phyloP scores from a whole-genome alignment of 2,329 filamentous ascomycete genomes.

The Polychaeton citri region DNA sequence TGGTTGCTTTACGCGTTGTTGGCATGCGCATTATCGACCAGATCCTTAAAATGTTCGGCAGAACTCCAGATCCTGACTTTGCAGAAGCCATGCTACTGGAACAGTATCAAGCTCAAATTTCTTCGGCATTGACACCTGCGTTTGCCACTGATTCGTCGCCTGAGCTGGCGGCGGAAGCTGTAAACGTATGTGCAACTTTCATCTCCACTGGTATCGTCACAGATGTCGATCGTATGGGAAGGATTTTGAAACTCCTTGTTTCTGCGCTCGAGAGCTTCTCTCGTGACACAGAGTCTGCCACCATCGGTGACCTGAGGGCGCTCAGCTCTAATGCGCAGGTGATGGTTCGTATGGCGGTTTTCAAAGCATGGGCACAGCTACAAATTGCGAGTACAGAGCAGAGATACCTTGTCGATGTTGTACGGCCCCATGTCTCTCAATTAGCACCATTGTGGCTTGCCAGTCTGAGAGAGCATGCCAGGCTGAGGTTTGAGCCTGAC shows the following conservation, averaged over 20 bases:
- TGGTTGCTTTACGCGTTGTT: conserved; percentile 78
- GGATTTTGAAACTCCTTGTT: conserved; percentile 87
- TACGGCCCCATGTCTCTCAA: conserved; percentile 79
- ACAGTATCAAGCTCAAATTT: conserved; percentile 97
- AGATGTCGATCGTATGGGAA: conserved; percentile 95
- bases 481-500: conserved; percentile 87
- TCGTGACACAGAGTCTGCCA: conserved; percentile 60
- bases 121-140: conserved; percentile 86
- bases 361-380: conserved; percentile 92
- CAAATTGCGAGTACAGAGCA: conserved; percentile 93
- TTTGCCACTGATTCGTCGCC: conserved; percentile 94
- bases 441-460: conserved; percentile 90
- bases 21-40: conserved; percentile 90
- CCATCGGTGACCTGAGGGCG: conserved; percentile 84
- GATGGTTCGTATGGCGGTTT: conserved; percentile 97
- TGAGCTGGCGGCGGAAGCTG: conserved; percentile 86
- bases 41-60: conserved; percentile 89
- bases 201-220: conserved; percentile 95
- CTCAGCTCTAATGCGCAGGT: conserved; percentile 92
- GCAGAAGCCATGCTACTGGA: conserved; percentile 92
- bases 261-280: conserved; percentile 87
- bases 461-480: conserved; percentile 83
- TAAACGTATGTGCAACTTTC: conserved; percentile 96
- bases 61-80: conserved; percentile 90
- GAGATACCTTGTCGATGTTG: conserved; percentile 72